Percentiles rank a stretch among this genome's conserved stretches.
These are phyloP conservation scores for Rhinocladiella mackenziei DNA, from an alignment of 2,329 filamentous ascomycete genomes.

Conservation along the genomic window DNA sequence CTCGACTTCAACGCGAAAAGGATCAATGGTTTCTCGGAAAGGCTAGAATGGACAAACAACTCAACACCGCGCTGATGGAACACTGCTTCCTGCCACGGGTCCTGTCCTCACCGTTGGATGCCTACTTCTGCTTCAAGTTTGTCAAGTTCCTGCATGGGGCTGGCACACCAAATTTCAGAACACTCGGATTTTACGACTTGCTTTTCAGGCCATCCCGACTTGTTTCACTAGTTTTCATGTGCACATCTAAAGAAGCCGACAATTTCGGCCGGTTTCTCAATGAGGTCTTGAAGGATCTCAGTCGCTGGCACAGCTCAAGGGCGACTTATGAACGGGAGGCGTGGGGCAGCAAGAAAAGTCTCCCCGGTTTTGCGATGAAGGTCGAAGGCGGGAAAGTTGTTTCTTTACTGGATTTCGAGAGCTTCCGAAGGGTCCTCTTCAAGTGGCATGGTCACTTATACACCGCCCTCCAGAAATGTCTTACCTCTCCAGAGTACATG, in stretches of 20 bases:
- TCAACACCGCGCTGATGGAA: slow-evolving; percentile 77
- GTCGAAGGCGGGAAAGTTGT: slow-evolving; percentile 69
- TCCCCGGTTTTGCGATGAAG: slow-evolving; percentile 73
- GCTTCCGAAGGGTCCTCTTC: slow-evolving; percentile 79
- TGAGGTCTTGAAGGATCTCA: slow-evolving; percentile 73
- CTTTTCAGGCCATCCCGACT: slow-evolving; percentile 81
- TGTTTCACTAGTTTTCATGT: slow-evolving; percentile 78
- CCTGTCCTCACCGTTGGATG: slow-evolving; percentile 77
- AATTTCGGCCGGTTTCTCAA: slow-evolving; percentile 89
- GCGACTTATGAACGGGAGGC: slow-evolving; percentile 77
- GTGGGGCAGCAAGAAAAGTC: slow-evolving; percentile 59
- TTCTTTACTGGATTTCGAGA: slow-evolving; percentile 73
- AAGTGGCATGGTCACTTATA: slow-evolving; percentile 86
- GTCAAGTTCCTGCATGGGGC: slow-evolving; percentile 81
- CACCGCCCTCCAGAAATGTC: slow-evolving; percentile 72
- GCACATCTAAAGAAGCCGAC: slow-evolving; percentile 84
- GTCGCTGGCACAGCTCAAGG: slow-evolving; percentile 77
- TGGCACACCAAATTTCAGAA: slow-evolving; percentile 79
- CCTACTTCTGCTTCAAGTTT: slow-evolving; percentile 82
- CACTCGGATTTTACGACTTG: slow-evolving; percentile 76
- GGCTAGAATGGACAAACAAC: slow-evolving; percentile 58
- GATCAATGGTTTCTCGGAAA: slow-evolving; percentile 70
- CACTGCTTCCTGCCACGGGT: slow-evolving; percentile 89
- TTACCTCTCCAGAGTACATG: slow-evolving; percentile 87
- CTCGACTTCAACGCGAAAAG: slow-evolving; percentile 70